Evolutionary conservation across 306 rosid genomes (phyloP).

Genomic region (Quercus mongolica): DNA sequence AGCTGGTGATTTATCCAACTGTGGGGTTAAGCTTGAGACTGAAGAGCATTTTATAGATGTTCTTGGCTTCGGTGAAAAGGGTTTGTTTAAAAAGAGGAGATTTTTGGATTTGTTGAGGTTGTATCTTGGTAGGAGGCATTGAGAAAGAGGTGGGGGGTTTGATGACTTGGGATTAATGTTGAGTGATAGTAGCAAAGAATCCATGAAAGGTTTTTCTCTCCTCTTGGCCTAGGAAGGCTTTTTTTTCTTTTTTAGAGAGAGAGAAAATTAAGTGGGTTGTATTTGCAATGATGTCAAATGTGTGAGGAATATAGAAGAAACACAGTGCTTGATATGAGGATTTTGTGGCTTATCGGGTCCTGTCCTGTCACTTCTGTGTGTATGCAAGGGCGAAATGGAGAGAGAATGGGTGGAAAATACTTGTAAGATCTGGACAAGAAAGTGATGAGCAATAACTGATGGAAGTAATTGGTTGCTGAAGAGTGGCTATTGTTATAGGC

Average conservation of each 20-base stretch:
- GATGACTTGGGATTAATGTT: not conserved
- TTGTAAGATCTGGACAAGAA: not conserved
- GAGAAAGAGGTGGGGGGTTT: not conserved
- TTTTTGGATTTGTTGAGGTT: not conserved
- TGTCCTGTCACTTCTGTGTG: not conserved
- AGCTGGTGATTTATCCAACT: not conserved
- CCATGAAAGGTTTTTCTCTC: not conserved
- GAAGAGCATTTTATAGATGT: constrained; percentile 13
- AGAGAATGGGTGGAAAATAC: not conserved
- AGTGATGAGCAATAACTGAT: no score
- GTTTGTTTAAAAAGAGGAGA: not conserved
- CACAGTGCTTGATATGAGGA: not conserved
- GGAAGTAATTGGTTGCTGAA: no score
- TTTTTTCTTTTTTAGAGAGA: not conserved
- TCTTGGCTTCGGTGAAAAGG: not conserved
- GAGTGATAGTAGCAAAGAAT: constrained; percentile 3
- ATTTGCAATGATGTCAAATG: not conserved
- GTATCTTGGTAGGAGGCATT: not conserved
- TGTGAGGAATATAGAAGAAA: not conserved
- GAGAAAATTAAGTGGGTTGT: not conserved
- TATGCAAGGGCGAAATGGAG: not conserved
- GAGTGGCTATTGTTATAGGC: no score
- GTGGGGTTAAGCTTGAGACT: constrained; percentile 23
- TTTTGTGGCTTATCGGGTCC: not conserved
- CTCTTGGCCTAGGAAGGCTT: not conserved